phyloP scores from a whole-genome alignment of 164 flowering plant genomes.

The Kingdonia uniflora region DNA sequence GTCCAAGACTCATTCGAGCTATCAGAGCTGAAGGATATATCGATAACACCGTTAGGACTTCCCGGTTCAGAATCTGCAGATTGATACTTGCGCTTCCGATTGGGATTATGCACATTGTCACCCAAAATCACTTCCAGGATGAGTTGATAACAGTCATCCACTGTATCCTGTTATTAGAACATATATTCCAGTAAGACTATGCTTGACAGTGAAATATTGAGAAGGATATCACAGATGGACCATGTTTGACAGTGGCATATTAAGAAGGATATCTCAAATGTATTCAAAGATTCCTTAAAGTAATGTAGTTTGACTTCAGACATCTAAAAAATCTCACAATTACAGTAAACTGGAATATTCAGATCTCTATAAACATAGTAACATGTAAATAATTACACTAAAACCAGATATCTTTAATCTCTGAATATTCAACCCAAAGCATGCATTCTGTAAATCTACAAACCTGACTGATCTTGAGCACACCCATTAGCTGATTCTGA shows the following conservation, averaged over 20 bases:
- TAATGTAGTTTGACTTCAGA: neutral
- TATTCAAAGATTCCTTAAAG: neutral
- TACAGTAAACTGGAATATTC: too few species aligned
- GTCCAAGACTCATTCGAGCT: slow-evolving; percentile 61
- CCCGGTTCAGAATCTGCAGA: slow-evolving; percentile 16
- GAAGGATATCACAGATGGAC: too few species aligned
- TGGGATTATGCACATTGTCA: slow-evolving; percentile 11
- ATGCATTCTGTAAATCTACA: neutral
- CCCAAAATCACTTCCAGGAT: slow-evolving; percentile 25
- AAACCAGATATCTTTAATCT: too few species aligned
- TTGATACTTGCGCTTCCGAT: slow-evolving; percentile 25
- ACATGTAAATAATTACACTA: too few species aligned
- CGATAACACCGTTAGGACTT: slow-evolving; percentile 62
- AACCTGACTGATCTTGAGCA: slow-evolving; percentile 57
- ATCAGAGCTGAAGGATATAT: slow-evolving; percentile 44
- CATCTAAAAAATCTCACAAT: neutral
- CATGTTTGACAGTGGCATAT: too few species aligned
- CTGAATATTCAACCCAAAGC: too few species aligned
- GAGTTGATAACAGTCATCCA: slow-evolving; percentile 48
- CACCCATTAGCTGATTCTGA: slow-evolving; percentile 49
- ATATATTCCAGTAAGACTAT: too few species aligned
- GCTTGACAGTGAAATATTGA: too few species aligned
- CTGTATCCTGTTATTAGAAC: slow-evolving; percentile 34
- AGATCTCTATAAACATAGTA: too few species aligned
- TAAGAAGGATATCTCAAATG: too few species aligned